Base-by-base conservation (phyloP, 495 filamentous ascomycete genomes). In the Penicillium fimorum region DNA sequence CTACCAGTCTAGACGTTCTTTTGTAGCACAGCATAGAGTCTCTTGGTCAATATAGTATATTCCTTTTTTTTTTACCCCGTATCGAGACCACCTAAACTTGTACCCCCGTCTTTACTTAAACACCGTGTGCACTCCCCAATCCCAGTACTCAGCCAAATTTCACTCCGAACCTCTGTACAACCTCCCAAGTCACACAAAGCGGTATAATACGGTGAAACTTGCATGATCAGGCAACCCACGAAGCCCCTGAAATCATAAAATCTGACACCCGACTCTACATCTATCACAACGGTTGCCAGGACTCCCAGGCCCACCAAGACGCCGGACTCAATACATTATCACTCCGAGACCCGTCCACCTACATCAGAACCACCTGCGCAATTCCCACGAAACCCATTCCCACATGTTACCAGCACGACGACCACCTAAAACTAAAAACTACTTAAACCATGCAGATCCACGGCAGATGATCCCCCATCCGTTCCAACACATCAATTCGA, bases 211-310 rank as follows among this genome's bases (percentile, higher is more conserved):
- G n/a, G 15, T 54, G 22, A 38, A n/a, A 30, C n/a, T 12, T 35
- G 51, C 52, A 29, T 50, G 20, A 50, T 51, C 49, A 43, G 50
- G 38, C 38, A 54, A 47, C 30, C 35, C 35, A 25, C 15, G 37
- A 27, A 47, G n/a, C 51, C 52, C 52, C 52, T 54, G 52, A 54
- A 38, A 22, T 6, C 25, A 9, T 24, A 27, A 29, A 20, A 18
- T 32, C 27, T 32, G 50, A 40, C 47, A 32, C 13, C 47, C 13
- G 30, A 33, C 17, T 48, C 46, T 42, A 15, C 35, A 53, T 53
- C 41, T 44, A 54, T 46, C 52, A 54, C 42, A 54, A 37, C 43
- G 20, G 52, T 54, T 54, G 52, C 52, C 52, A n/a, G 52, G 52
- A 15, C 52, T 37, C 50, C 33, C 52, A 54, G 33, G 42, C 35